A percentile compares a stretch with the other conserved stretches of the same genome.
phyloP scores from a whole-genome alignment of 1,284 basidiomycete genomes.

The Vanrija sp. region DNA sequence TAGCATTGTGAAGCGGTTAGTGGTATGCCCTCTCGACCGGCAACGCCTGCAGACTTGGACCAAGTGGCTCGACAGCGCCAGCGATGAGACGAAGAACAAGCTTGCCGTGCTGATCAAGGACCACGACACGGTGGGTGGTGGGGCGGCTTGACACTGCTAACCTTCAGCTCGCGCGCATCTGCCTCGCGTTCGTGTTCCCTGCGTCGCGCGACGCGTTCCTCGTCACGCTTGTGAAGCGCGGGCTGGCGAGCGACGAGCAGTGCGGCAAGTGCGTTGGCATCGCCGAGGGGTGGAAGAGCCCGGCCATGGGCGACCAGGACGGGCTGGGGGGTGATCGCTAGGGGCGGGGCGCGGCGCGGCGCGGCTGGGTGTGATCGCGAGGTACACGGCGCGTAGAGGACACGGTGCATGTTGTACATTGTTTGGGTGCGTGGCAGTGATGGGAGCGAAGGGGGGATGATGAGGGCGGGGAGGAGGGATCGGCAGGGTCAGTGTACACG shows the following conservation, averaged over 20 bases:
- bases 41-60: constrained; percentile 34
- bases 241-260: constrained; percentile 1
- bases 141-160: not conserved
- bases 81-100: constrained; percentile 1
- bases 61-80: constrained; percentile 25
- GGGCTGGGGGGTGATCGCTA: no score
- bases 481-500: no score
- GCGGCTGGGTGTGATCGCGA: no score
- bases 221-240: not conserved
- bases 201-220: constrained; percentile 3
- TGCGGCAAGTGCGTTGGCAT: not conserved
- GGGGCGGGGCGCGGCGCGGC: no score
- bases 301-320: no score
- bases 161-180: constrained; percentile 8
- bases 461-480: no score
- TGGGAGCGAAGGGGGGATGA: no score
- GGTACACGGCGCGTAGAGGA: no score
- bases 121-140: constrained; percentile 3
- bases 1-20: constrained; percentile 22
- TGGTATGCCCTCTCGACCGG: constrained; percentile 28
- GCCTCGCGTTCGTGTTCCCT: constrained; percentile 7
- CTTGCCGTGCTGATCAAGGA: constrained; percentile 10
- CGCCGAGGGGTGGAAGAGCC: no score
- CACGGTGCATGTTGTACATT: no score
- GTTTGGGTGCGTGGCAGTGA: no score